These are phyloP conservation scores for Colletotrichum costaricense DNA, from an alignment of 2,329 filamentous ascomycete species.

Conservation along the genomic window DNA sequence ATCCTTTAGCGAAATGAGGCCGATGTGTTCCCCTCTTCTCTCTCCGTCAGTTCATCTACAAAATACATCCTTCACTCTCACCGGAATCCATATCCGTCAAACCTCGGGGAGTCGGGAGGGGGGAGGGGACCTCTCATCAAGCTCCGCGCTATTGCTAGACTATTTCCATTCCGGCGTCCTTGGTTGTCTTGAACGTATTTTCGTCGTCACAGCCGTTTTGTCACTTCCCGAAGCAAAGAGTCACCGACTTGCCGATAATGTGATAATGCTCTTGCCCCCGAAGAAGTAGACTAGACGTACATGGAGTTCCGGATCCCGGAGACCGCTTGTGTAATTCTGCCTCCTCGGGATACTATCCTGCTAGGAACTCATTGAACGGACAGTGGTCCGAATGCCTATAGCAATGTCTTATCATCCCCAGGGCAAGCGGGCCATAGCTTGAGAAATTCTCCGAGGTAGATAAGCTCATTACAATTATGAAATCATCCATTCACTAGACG, in stretches of 20 bases:
- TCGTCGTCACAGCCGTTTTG: neutral
- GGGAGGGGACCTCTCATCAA: neutral
- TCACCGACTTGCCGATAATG: neutral
- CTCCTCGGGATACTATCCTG: too few species aligned
- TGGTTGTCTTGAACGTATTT: neutral
- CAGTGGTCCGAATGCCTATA: too few species aligned
- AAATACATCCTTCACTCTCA: neutral
- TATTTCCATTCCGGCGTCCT: neutral
- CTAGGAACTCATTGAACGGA: too few species aligned
- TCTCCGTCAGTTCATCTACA: neutral
- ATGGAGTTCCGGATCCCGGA: too few species aligned
- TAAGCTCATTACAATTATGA: too few species aligned
- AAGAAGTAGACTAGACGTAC: too few species aligned
- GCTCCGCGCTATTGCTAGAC: neutral
- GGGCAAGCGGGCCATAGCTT: too few species aligned
- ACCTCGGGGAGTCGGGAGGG: neutral
- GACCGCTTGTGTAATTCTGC: too few species aligned
- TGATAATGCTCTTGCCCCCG: neutral
- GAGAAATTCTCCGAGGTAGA: too few species aligned
- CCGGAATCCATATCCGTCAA: neutral
- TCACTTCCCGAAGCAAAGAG: neutral
- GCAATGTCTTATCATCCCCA: too few species aligned
- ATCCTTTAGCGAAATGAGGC: slow-evolving; percentile 15
- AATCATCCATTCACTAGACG: too few species aligned
- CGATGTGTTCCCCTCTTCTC: neutral